Conservation (phyloP, 1,284 basidiomycete genomes). For the Rhodotorula sp. region DNA sequence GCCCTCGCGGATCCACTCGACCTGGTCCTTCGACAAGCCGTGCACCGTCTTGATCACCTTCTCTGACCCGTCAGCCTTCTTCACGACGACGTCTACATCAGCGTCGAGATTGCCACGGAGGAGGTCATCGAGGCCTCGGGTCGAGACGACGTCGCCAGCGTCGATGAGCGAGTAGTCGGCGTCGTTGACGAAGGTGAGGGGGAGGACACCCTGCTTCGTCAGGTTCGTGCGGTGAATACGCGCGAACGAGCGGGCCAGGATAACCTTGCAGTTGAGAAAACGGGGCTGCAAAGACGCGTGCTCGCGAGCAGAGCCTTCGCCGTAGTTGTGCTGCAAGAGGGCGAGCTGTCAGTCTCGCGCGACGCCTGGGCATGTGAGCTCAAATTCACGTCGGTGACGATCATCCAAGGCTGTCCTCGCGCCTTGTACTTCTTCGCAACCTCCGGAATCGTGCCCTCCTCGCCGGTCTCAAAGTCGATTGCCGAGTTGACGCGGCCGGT, state of each 20-base stretch:
- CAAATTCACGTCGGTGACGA: slow-evolving; percentile 70
- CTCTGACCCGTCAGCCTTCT: slow-evolving; percentile 62
- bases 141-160: slow-evolving; percentile 69
- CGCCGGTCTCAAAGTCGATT: slow-evolving; percentile 61
- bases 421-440: slow-evolving; percentile 84
- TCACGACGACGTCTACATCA: slow-evolving; percentile 67
- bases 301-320: slow-evolving; percentile 96
- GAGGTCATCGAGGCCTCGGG: slow-evolving; percentile 57
- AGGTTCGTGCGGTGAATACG: slow-evolving; percentile 87
- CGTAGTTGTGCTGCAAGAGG: slow-evolving; percentile 60
- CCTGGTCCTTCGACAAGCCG: slow-evolving; percentile 82
- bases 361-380: too few relatives aligned
- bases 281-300: slow-evolving; percentile 96
- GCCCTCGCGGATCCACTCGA: slow-evolving; percentile 57
- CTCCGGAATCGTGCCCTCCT: slow-evolving; percentile 78
- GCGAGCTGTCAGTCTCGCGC: neutral
- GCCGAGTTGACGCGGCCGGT: slow-evolving; percentile 80
- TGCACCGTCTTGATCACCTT: slow-evolving; percentile 74
- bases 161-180: slow-evolving; percentile 77
- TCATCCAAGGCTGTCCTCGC: slow-evolving; percentile 81
- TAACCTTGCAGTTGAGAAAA: slow-evolving; percentile 69
- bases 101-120: slow-evolving; percentile 57
- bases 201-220: slow-evolving; percentile 91
- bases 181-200: slow-evolving; percentile 85
- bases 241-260: slow-evolving; percentile 79